Evolutionary conservation across 2,329 filamentous ascomycete species (phyloP).

Genomic region (Fusarium sp.): DNA sequence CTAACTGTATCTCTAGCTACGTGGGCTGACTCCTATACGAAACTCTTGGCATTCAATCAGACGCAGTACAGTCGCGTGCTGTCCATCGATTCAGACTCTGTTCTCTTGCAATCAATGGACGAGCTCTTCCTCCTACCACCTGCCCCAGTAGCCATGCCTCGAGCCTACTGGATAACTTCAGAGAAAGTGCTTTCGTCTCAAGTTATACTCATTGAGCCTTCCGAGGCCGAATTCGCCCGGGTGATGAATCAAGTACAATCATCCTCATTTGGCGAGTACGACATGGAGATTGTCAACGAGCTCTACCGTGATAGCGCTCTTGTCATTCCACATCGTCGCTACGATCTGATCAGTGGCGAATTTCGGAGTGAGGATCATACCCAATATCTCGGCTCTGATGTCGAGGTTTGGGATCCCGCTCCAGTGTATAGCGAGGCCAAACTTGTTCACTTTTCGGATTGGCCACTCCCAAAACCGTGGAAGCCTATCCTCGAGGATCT

Average conservation of each 20-base stretch:
- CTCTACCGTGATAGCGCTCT: slow-evolving; percentile 72
- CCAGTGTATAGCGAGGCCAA: slow-evolving; percentile 71
- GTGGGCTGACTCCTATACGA: slow-evolving; percentile 77
- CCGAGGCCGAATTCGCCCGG: slow-evolving; percentile 63
- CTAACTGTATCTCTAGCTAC: slow-evolving; percentile 59
- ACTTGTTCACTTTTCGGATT: slow-evolving; percentile 80
- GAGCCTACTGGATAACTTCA: slow-evolving; percentile 78
- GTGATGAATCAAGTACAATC: slow-evolving; percentile 49
- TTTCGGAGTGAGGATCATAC: slow-evolving; percentile 68
- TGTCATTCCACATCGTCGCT: slow-evolving; percentile 75
- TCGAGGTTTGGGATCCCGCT: slow-evolving; percentile 71
- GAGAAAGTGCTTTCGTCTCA: slow-evolving; percentile 70
- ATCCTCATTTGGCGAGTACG: slow-evolving; percentile 62
- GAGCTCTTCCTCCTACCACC: slow-evolving; percentile 78
- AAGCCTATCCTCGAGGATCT: slow-evolving; percentile 38
- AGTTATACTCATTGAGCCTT: slow-evolving; percentile 73
- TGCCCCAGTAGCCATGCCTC: slow-evolving; percentile 75
- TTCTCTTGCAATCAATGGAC: slow-evolving; percentile 75
- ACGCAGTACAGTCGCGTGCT: slow-evolving; percentile 67
- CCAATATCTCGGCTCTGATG: slow-evolving; percentile 58
- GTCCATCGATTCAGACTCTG: slow-evolving; percentile 74
- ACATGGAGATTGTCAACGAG: slow-evolving; percentile 78
- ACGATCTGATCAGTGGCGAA: slow-evolving; percentile 74
- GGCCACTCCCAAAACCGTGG: slow-evolving; percentile 77
- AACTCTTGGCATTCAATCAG: slow-evolving; percentile 78